Base-by-base conservation (phyloP, 306 rosid species). In the Quillaja saponaria region DNA sequence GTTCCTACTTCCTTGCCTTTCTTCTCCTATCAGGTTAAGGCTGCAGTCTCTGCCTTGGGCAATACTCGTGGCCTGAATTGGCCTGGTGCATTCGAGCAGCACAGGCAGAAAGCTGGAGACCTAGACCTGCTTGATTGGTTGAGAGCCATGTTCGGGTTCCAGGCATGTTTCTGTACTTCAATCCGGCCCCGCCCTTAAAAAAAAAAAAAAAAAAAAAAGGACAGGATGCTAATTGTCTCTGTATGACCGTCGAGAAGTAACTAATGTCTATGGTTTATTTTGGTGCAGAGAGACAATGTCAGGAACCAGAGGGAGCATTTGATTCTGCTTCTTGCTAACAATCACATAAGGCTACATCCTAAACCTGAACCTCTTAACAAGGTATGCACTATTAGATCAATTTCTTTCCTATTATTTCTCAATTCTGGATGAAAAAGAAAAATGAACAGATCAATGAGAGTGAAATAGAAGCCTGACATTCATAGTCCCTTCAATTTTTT, bases 281-380 rank as follows among this genome's bases (percentile, higher is more conserved):
- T 68, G 75, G 61, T 63, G 17, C 87, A 91, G 98, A 86, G 79
- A 69, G 98, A 91, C 84, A 91, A 78, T 11, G 95, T 91, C 70
- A 84, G 98, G 84, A 91, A 91, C 71, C 98, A 91, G 83, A 87
- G 95, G 71, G 98, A 91, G 81, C 90, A 91, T 81, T 77, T 91
- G 78, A 84, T 86, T 74, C 80, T 86, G 73, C 95, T 91, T 50
- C 96, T 91, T 20, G 96, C 98, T 15, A 84, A 91, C 78, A 48
- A 66, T 53, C 98, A 91, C 78, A 86, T 82, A 69, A 82, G 96
- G 80, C 87, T 91, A 42, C 69, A 82, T 48, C 98, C 98, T 58
- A 91, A 91, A 82, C 85, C 98, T 2, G 98, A 91, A 82, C 96
- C 95, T 72, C 92, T 88, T 69, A 91, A 82, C 78, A 91, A 88